phyloP scores from a whole-genome alignment of 352 stramenopile species.

The Globisporangium spinosum region DNA sequence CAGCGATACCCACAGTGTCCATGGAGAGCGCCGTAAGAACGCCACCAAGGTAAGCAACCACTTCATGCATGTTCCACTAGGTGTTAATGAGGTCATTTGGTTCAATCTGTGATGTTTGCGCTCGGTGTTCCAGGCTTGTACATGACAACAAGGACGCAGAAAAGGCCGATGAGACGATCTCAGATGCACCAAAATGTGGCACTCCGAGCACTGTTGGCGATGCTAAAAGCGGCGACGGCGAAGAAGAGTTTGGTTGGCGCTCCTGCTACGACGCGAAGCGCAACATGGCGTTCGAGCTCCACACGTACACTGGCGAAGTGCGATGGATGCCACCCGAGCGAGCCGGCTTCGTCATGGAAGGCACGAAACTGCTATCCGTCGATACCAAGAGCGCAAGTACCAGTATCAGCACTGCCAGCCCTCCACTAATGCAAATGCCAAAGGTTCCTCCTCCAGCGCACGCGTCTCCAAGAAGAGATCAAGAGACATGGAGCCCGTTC shows the following conservation, averaged over 20 bases:
- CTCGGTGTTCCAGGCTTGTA: not conserved
- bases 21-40: not conserved
- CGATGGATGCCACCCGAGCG: conserved; percentile 50
- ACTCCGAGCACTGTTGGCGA: not conserved
- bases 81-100: not conserved
- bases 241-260: conserved; percentile 52
- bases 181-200: not conserved
- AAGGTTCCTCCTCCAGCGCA: not conserved
- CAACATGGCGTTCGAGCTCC: conserved; percentile 55
- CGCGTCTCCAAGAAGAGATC: conserved; percentile 7
- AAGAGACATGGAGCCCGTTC: conserved; percentile 41
- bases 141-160: not conserved
- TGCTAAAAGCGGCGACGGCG: too few relatives aligned
- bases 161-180: not conserved
- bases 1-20: not conserved
- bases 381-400: not conserved
- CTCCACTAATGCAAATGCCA: not conserved
- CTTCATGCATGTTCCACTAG: not conserved
- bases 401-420: too few relatives aligned
- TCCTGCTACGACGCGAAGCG: conserved; percentile 41
- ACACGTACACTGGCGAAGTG: conserved; percentile 73
- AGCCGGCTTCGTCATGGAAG: conserved; percentile 51
- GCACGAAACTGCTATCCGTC: conserved; percentile 33
- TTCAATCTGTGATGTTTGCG: not conserved
- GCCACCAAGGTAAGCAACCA: not conserved